Percentiles rank a stretch among this genome's conserved stretches.
Conservation (phyloP, 331 rosid species). For the Prunus yedoensis region DNA sequence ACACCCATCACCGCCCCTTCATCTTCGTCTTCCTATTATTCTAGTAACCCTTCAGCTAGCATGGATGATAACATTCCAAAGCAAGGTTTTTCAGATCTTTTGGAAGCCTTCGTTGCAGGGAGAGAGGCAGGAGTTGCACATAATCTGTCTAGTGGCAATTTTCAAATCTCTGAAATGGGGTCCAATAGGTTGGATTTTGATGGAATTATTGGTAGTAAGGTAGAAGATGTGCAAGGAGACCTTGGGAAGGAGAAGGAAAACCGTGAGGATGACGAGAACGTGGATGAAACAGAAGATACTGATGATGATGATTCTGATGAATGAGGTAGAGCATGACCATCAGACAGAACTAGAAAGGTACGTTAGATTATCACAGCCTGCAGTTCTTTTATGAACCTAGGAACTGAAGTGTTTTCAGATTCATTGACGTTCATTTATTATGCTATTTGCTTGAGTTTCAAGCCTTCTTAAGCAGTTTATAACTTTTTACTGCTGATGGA, state of each 20-base stretch:
- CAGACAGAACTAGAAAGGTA: not conserved
- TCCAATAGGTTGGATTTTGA: constrained; percentile 16
- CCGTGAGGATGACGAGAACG: not conserved
- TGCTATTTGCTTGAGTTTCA: not conserved
- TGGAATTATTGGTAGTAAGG: constrained; percentile 1
- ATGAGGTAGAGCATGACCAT: constrained; percentile 2
- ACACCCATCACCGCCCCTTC: not conserved
- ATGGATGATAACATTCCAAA: constrained; percentile 6
- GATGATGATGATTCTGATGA: constrained; percentile 11
- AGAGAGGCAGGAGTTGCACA: not conserved
- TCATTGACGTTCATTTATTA: not conserved
- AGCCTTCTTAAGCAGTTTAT: not conserved
- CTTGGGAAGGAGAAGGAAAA: constrained; percentile 6
- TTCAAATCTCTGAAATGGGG: constrained; percentile 14
- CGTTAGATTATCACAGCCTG: not conserved
- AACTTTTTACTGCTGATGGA: too few relatives aligned
- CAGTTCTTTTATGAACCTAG: not conserved
- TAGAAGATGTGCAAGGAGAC: constrained; percentile 10
- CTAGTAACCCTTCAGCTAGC: constrained; percentile 8
- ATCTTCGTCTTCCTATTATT: not conserved
- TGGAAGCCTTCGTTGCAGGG: constrained; percentile 12
- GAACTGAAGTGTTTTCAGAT: constrained; percentile 4
- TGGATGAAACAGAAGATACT: constrained; percentile 3
- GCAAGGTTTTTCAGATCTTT: constrained; percentile 22
- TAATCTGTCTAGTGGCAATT: constrained; percentile 9